These are phyloP conservation scores for Boletus vinaceobasis DNA, from an alignment of 768 basidiomycete species.

Conservation along the genomic window DNA sequence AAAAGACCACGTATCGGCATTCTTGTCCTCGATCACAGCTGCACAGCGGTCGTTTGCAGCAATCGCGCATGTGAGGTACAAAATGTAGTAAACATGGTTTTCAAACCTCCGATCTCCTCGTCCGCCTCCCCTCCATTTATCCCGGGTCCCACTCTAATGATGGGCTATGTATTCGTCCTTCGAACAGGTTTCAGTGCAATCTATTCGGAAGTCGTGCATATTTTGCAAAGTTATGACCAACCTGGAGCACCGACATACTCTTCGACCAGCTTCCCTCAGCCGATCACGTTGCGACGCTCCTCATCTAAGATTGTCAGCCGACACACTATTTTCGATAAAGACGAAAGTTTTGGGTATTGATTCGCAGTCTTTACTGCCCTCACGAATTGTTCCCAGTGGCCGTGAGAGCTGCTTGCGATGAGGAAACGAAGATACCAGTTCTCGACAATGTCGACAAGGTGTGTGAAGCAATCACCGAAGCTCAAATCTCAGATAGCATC, in stretches of 20 bases:
- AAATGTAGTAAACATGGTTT: neutral
- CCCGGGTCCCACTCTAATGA: neutral
- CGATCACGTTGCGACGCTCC: neutral
- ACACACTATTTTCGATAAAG: neutral
- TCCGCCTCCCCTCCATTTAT: neutral
- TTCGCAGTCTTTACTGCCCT: neutral
- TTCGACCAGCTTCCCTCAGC: neutral
- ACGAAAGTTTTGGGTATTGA: neutral
- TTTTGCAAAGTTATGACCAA: neutral
- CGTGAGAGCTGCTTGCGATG: neutral
- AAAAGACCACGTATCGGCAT: too few species aligned
- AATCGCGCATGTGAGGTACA: neutral
- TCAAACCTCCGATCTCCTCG: neutral
- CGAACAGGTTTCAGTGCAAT: neutral
- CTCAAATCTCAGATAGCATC: neutral
- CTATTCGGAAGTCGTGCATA: neutral
- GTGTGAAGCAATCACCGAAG: constrained; percentile 4
- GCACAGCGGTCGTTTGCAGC: neutral
- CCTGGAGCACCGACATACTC: neutral
- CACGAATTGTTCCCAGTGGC: neutral
- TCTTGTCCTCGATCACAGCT: neutral
- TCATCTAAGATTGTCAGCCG: neutral
- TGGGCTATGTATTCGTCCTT: neutral
- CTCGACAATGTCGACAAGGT: neutral
- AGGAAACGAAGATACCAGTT: neutral